A percentile compares a stretch with the other conserved stretches of the same genome.
Conservation (phyloP, 768 basidiomycete genomes). For the Rickenella mellea region DNA sequence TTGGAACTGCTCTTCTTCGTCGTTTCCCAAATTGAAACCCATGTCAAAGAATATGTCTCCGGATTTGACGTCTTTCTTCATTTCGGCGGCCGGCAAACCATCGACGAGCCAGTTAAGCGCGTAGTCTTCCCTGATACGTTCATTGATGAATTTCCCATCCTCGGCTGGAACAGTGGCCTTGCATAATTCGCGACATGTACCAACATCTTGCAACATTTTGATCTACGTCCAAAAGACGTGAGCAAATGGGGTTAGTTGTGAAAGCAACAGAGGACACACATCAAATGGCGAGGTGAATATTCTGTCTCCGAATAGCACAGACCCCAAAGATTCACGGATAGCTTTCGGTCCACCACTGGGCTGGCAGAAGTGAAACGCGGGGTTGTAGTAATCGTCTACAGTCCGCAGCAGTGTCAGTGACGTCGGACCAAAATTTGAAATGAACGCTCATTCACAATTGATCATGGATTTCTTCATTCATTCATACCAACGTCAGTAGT, state of each 20-base stretch:
- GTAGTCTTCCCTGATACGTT: slow-evolving; percentile 86
- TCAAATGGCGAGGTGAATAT: slow-evolving; percentile 88
- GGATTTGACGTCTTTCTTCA: slow-evolving; percentile 72
- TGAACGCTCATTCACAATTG: slow-evolving; percentile 48
- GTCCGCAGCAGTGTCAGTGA: slow-evolving; percentile 11
- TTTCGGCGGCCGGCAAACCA: slow-evolving; percentile 88
- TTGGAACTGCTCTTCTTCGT: slow-evolving; percentile 48
- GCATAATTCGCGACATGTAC: slow-evolving; percentile 73
- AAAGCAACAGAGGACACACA: slow-evolving; percentile 31
- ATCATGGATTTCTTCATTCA: slow-evolving; percentile 73
- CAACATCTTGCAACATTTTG: slow-evolving; percentile 69
- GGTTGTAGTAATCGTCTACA: slow-evolving; percentile 94
- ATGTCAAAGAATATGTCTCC: slow-evolving; percentile 88
- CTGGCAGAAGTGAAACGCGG: slow-evolving; percentile 76
- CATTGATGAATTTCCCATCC: slow-evolving; percentile 84
- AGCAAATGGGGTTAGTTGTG: not conserved
- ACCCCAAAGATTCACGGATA: slow-evolving; percentile 81
- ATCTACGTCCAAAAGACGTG: slow-evolving; percentile 34
- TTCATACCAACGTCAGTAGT: slow-evolving; percentile 5
- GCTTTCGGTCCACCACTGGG: slow-evolving; percentile 65
- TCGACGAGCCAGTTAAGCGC: slow-evolving; percentile 93
- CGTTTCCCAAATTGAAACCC: slow-evolving; percentile 83
- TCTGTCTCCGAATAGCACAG: slow-evolving; percentile 93
- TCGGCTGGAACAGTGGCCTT: slow-evolving; percentile 46
- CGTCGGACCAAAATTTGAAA: not conserved